Evolutionary conservation across 2,329 filamentous ascomycete species (phyloP), one percentile per base, ranked within the genome.

Genomic region (Fonsecaea pedrosoi): DNA sequence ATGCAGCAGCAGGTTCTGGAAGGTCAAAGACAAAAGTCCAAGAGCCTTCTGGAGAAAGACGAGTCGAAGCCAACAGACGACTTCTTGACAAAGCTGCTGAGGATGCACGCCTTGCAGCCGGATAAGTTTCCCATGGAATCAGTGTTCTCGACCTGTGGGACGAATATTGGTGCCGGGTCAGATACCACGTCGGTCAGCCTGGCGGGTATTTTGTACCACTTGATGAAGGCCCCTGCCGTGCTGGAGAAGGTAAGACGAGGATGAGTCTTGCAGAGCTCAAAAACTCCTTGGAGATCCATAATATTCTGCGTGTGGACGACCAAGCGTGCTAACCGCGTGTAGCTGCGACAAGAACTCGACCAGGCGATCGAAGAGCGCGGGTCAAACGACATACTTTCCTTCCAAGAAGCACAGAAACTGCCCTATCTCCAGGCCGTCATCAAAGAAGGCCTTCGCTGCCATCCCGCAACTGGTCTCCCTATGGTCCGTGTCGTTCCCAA

Each of bases 101-200:
- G 74, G 1, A 77, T 79, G 21, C 57, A 69, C 32, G 61, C 61
- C 8, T 34, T 61, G 35, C 60, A 69, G 53, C 68, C 68, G 8
- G 65, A 62, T 10, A 78, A 80, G 54, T 73, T 76, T 15, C 75
- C 77, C 38, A 77, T 79, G 75, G 75, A 72, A 0, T 48, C 55
- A 2, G 67, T 69, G 30, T 55, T 53, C 50, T 45, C 56, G n/a
- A 59, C 61, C 10, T 65, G 64, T 32, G 67, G 53, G 4, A 66
- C 66, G 25, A 75, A 59, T 76, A 77, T 38, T 45, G 69, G 66
- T 90, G 91, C 92, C 0, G 91, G 91, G 2, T 90, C 87, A 1
- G 91, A 94, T 77, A 94, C 91, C 0, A 94, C 91, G 0, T 90
- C 89, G 38, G 93, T 94, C 74, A 87, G 85, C 6, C 82, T 94